Evolutionary conservation across 208 protist species (phyloP), one percentile per base, ranked within the genome.

Genomic region (Trypanosoma cruzi): DNA sequence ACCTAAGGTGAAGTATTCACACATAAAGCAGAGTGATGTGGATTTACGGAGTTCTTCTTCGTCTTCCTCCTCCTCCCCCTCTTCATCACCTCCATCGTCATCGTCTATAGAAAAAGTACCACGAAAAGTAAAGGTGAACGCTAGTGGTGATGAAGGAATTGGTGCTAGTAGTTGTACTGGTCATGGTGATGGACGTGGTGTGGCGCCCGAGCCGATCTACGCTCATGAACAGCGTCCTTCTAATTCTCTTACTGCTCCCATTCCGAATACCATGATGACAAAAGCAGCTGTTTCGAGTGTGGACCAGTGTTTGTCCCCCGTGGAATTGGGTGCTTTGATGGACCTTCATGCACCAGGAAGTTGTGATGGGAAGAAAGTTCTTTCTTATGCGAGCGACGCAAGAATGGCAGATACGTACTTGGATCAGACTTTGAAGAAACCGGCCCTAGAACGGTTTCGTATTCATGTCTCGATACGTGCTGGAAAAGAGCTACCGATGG

Each of bases 401-500:
- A 4, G 2, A 32, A 11, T 18, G 22, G 50, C 50, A 31, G 50
- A 1, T 5, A 2, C 26, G 2, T 42, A 42, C n/a, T 2, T 60
- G 32, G 52, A 46, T 11, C 1, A 16, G 22, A 22, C 18, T 5
- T 18, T 26, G 36, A 18, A 1, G 34, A 54, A 29, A 26, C 11
- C 28, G 26, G 18, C 4, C 22, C n/a, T 37, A 32, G 63, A 77
- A 13, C 81, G 76, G 28, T 76, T 81, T 28, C 77, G 82, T 2
- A 60, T 87, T 54, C 85, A 82, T 50, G 54, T 91, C 5, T 73
- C 80, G 40, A 84, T 91, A 61, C 71, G 82, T 56, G 72, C 73
- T 32, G 81, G 77, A 20, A 82, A 78, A 49, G 80, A 91, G 55
- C 42, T 91, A n/a, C 86, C 86, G 10, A 74, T 69, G 57, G 80